Evolutionary conservation across 495 filamentous ascomycete genomes (phyloP).

Genomic region (Penicillium pancosmium): DNA sequence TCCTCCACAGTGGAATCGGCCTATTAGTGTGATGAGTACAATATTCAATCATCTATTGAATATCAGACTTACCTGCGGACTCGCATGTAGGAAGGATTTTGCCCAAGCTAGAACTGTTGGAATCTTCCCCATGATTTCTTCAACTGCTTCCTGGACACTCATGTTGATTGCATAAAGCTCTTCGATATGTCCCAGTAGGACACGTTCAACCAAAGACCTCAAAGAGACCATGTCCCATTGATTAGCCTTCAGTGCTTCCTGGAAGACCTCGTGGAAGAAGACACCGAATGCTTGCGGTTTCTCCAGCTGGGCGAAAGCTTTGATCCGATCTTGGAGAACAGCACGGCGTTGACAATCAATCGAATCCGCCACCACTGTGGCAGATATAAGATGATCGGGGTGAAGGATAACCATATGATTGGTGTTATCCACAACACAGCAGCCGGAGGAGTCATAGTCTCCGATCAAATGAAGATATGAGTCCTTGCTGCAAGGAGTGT

Average conservation of each 20-base stretch:
- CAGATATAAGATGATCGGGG: constrained; percentile 92
- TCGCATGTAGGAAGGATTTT: constrained; percentile 69
- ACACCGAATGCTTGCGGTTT: constrained; percentile 84
- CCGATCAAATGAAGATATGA: constrained; percentile 85
- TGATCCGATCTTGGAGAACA: constrained; percentile 91
- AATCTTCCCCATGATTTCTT: constrained; percentile 78
- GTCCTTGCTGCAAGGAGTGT: constrained; percentile 71
- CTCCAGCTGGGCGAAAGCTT: constrained; percentile 76
- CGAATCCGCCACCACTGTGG: constrained; percentile 91
- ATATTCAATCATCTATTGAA: neutral
- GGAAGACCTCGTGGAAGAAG: constrained; percentile 91
- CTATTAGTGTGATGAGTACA: constrained; percentile 38
- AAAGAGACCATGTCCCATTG: constrained; percentile 75
- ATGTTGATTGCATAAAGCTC: constrained; percentile 83
- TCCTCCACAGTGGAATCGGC: constrained; percentile 75
- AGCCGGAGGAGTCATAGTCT: constrained; percentile 65
- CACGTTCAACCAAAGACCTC: constrained; percentile 59
- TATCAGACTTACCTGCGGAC: constrained; percentile 63
- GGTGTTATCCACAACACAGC: constrained; percentile 74
- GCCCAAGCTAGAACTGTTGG: constrained; percentile 82
- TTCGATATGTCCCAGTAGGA: constrained; percentile 74
- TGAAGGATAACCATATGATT: constrained; percentile 89
- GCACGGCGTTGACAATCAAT: constrained; percentile 86
- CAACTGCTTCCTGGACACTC: constrained; percentile 67
- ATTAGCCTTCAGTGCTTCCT: constrained; percentile 83